Conservation (phyloP, 495 filamentous ascomycete species). For the Baudoinia panamericana region DNA sequence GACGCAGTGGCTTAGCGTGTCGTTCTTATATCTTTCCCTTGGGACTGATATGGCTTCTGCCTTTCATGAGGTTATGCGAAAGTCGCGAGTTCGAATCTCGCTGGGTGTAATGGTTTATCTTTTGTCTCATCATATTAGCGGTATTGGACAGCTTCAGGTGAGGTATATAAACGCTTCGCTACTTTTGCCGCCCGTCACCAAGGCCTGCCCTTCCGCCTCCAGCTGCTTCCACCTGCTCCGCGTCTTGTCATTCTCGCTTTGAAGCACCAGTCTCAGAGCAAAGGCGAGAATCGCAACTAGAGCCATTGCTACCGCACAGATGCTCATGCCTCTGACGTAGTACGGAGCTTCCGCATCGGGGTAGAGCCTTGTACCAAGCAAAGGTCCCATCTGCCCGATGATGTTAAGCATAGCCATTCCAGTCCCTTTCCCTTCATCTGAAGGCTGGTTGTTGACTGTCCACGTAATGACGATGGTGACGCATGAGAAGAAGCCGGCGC, state of each 20-base stretch:
- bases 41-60: constrained; percentile 10
- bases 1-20: constrained; percentile 19
- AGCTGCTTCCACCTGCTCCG: constrained; percentile 2
- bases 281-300: constrained; percentile 36
- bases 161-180: constrained; percentile 18
- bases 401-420: constrained; percentile 46
- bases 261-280: constrained; percentile 36
- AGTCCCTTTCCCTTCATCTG: constrained; percentile 41
- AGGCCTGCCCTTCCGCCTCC: constrained; percentile 9
- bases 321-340: constrained; percentile 45
- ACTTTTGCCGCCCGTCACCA: constrained; percentile 6
- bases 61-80: constrained; percentile 8
- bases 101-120: not conserved
- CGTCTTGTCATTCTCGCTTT: constrained; percentile 12
- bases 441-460: constrained; percentile 40
- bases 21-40: constrained; percentile 15
- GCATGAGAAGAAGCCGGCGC: constrained; percentile 47
- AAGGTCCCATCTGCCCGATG: constrained; percentile 49
- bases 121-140: not conserved
- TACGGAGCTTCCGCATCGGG: constrained; percentile 43
- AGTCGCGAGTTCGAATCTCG: constrained; percentile 4
- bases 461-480: constrained; percentile 53
- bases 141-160: constrained; percentile 6
- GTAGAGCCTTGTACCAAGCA: constrained; percentile 49
- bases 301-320: constrained; percentile 47